phyloP scores from a whole-genome alignment of 768 basidiomycete genomes.

The Rhizopogon sp. region DNA sequence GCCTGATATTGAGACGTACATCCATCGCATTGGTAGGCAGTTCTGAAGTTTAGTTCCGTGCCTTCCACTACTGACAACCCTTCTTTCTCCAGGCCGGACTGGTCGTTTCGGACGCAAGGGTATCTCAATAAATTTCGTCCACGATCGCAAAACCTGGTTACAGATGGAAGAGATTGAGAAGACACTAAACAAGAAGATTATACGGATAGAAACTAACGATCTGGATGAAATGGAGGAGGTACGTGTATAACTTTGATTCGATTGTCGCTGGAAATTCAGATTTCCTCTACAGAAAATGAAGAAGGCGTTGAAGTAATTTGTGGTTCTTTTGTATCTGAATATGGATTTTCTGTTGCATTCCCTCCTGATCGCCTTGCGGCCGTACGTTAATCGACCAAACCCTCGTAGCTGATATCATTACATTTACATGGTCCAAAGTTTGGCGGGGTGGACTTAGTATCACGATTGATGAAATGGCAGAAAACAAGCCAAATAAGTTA shows the following conservation, averaged over 20 bases:
- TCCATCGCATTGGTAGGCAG: slow-evolving; percentile 88
- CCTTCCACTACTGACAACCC: not conserved
- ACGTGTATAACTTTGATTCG: slow-evolving; percentile 16
- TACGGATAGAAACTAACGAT: slow-evolving; percentile 83
- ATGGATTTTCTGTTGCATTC: not conserved
- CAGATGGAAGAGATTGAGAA: slow-evolving; percentile 91
- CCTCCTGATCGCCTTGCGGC: not conserved
- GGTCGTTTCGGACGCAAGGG: slow-evolving; percentile 98
- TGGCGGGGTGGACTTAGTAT: not conserved
- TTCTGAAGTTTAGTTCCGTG: not conserved
- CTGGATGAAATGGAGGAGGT: slow-evolving; percentile 95
- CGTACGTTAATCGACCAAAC: not conserved
- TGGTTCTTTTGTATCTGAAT: not conserved
- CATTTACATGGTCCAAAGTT: not conserved
- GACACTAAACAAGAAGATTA: slow-evolving; percentile 71
- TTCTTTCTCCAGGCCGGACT: slow-evolving; percentile 72
- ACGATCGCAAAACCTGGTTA: slow-evolving; percentile 80
- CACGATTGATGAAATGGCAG: not conserved
- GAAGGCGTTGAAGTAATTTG: slow-evolving; percentile 60
- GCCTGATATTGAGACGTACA: slow-evolving; percentile 95
- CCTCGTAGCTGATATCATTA: not conserved
- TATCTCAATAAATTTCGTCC: slow-evolving; percentile 96
- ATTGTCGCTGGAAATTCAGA: not conserved
- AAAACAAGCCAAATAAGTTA: not conserved
- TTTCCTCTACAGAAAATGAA: slow-evolving; percentile 63